Evolutionary conservation across 441 rosid genomes (phyloP).

Genomic region (Bocquillonia castaneifolia): DNA sequence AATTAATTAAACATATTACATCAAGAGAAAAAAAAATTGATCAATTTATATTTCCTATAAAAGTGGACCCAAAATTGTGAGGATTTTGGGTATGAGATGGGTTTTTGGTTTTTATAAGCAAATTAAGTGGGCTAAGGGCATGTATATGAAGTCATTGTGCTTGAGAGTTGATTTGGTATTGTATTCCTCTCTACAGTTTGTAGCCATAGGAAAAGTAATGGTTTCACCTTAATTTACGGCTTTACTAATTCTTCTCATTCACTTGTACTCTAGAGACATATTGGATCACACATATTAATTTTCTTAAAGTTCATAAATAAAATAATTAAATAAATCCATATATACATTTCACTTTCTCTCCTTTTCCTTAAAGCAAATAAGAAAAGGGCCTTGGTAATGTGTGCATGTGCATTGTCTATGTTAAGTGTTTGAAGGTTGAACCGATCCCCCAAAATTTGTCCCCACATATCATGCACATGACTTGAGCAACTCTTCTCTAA

Average conservation of each 20-base stretch:
- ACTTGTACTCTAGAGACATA: too few species aligned
- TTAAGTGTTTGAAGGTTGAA: not conserved
- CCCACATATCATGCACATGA: slow-evolving; percentile 16
- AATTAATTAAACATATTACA: not conserved
- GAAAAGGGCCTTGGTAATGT: slow-evolving; percentile 21
- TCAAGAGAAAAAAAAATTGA: not conserved
- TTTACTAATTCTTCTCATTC: slow-evolving; percentile 16
- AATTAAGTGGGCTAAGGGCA: not conserved
- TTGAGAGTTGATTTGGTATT: not conserved
- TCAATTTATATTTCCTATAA: not conserved
- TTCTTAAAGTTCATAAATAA: not conserved
- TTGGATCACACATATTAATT: too few species aligned
- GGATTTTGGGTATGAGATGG: slow-evolving; percentile 18
- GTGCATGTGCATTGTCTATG: slow-evolving; percentile 27
- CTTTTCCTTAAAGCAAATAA: slow-evolving; percentile 31
- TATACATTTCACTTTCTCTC: slow-evolving; percentile 27
- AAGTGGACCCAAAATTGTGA: slow-evolving; percentile 8
- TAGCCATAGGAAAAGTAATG: slow-evolving; percentile 24
- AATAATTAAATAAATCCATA: not conserved
- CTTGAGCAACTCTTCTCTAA: not conserved
- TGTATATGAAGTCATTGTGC: slow-evolving; percentile 3
- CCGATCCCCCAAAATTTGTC: too few species aligned
- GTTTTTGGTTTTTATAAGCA: not conserved
- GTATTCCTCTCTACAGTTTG: slow-evolving; percentile 6
- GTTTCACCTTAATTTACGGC: slow-evolving; percentile 30